Conservation (phyloP, 345 rosid species). For the Corchorus capsularis region DNA sequence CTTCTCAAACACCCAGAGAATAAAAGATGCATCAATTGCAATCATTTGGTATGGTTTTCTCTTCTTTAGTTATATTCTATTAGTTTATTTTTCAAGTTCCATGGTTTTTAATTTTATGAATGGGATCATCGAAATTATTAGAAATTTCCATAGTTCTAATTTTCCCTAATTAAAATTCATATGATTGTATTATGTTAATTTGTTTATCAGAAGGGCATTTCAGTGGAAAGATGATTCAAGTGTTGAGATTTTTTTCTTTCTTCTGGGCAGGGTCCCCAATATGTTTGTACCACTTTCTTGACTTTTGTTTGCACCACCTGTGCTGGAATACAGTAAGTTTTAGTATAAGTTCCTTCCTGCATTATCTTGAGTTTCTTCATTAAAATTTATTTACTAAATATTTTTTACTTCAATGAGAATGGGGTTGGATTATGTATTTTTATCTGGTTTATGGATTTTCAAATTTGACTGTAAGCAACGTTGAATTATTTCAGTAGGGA, state of each 20-base stretch:
- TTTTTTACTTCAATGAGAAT: neutral
- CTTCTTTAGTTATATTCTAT: neutral
- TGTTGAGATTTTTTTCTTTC: neutral
- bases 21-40: conserved; percentile 85
- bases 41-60: conserved; percentile 54
- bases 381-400: neutral
- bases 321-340: conserved; percentile 82
- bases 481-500: conserved; percentile 59
- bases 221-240: neutral
- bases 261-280: conserved; percentile 84
- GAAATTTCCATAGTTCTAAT: neutral
- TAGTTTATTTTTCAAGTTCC: neutral
- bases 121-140: neutral
- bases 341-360: neutral
- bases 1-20: conserved; percentile 80
- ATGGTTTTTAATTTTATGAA: neutral
- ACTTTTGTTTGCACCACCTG: conserved; percentile 89
- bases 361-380: neutral
- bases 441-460: neutral
- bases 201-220: neutral
- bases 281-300: conserved; percentile 86
- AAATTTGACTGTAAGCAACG: neutral
- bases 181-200: too few relatives aligned
- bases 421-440: neutral
- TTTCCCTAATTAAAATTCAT: neutral